A percentile compares a stretch with the other conserved stretches of the same genome.
Evolutionary conservation across 2,329 filamentous ascomycete genomes (phyloP).

Genomic region (Penicillium corylophilum): DNA sequence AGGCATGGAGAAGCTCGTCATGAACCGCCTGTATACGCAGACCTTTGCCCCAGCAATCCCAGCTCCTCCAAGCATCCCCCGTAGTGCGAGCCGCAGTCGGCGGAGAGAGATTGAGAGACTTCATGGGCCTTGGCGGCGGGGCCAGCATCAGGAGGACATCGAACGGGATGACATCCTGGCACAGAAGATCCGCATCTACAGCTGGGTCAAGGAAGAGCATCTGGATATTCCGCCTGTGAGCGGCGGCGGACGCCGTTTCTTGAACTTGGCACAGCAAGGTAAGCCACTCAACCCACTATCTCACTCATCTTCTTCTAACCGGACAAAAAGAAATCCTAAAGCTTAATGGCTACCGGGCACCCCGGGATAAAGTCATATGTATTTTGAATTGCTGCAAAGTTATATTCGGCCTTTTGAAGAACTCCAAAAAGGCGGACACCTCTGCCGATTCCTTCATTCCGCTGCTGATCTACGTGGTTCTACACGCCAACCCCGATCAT

Average conservation of each 20-base stretch:
- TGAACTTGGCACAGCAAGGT: slow-evolving; percentile 86
- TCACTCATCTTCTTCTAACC: slow-evolving; percentile 22
- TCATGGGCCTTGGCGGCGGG: slow-evolving; percentile 78
- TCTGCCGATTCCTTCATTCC: slow-evolving; percentile 97
- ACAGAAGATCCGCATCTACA: slow-evolving; percentile 95
- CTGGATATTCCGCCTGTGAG: slow-evolving; percentile 84
- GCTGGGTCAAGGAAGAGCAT: slow-evolving; percentile 91
- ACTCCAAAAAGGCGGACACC: slow-evolving; percentile 80
- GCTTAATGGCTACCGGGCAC: slow-evolving; percentile 95
- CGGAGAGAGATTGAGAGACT: slow-evolving; percentile 66
- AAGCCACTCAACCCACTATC: slow-evolving; percentile 15
- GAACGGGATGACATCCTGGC: slow-evolving; percentile 93
- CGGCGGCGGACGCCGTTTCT: slow-evolving; percentile 82
- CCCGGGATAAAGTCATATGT: slow-evolving; percentile 96
- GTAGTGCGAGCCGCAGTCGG: slow-evolving; percentile 61
- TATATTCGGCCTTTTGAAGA: slow-evolving; percentile 90
- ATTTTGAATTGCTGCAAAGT: slow-evolving; percentile 99
- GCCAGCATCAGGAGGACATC: slow-evolving; percentile 97
- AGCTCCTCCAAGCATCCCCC: slow-evolving; percentile 67
- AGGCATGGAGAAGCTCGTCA: slow-evolving; percentile 99
- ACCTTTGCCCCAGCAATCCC: slow-evolving; percentile 95
- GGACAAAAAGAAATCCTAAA: slow-evolving; percentile 74
- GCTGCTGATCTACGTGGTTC: slow-evolving; percentile 89
- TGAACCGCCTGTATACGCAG: slow-evolving; percentile 94
- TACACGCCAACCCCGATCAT: slow-evolving; percentile 92